A percentile compares a stretch with the other conserved stretches of the same genome.
These are phyloP conservation scores for Boletus smithii DNA, from an alignment of 1,284 basidiomycete species.

Conservation along the genomic window DNA sequence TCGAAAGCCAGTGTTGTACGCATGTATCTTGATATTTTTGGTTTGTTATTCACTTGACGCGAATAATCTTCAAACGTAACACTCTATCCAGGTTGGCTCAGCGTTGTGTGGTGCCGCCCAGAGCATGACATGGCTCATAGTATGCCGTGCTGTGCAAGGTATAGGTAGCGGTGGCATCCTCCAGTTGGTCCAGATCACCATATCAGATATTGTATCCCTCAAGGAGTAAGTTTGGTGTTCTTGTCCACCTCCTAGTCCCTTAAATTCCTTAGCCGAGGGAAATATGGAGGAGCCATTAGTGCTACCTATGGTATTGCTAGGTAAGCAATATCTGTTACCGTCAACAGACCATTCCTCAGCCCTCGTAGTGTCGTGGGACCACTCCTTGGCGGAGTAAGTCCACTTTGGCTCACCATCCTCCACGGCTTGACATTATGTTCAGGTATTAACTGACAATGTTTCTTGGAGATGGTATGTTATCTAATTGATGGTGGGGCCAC, in stretches of 20 bases:
- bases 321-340: conserved; percentile 23
- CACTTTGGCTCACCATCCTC: neutral
- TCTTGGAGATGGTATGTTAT: conserved; percentile 36
- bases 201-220: conserved; percentile 40
- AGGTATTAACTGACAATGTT: conserved; percentile 41
- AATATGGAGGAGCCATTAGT: conserved; percentile 40
- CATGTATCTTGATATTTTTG: conserved; percentile 39
- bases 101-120: conserved; percentile 51
- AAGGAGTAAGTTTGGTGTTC: conserved; percentile 19
- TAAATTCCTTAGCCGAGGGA: conserved; percentile 33
- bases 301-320: conserved; percentile 45
- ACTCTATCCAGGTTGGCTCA: conserved; percentile 37
- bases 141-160: conserved; percentile 49
- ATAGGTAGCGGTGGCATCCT: conserved; percentile 48
- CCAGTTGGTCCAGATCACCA: conserved; percentile 37
- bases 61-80: neutral
- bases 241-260: conserved; percentile 9
- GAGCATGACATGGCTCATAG: conserved; percentile 45
- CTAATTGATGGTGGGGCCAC: neutral
- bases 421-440: conserved; percentile 18
- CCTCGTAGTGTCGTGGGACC: conserved; percentile 43
- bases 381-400: conserved; percentile 34
- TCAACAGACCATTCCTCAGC: neutral
- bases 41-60: conserved; percentile 20
- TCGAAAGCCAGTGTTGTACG: conserved; percentile 40